Base-by-base conservation (phyloP, 106 monocot species). In the Apostasia ramifera region DNA sequence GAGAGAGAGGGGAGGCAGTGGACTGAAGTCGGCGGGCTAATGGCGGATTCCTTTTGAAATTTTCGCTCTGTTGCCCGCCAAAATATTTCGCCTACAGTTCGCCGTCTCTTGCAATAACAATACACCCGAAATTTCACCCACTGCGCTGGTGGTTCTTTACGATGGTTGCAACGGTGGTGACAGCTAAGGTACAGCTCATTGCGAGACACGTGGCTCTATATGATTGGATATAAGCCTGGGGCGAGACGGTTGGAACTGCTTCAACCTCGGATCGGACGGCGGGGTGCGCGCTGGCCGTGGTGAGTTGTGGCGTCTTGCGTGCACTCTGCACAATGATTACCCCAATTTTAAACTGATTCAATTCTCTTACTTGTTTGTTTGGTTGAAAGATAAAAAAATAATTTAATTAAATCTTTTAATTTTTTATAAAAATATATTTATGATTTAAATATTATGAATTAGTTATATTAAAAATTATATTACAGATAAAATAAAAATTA, bases 11-110 rank as follows among this genome's bases (percentile, higher is more conserved):
- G 61, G 15, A 40, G 40, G 62, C 44, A 13, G 44, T n/a, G 62
- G 41, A 62, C 40, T 62, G 62, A 8, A 62, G 45, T 62, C 44
- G 62, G 62, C 62, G 62, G 62, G 62, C 43, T 4, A 62, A 62
- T 62, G 62, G 44, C 4, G 61, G 38, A 43, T 3, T 12, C 13
- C 39, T 2, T 62, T 62, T 12, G 9, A 62, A 62, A 44, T 44
- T 12, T 44, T 44, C 43, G 12, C 44, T 0, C 44, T 44, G 3
- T 45, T 44, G 62, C 44, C 62, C 62, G 62, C 62, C 62, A 62
- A 62, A 62, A 62, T 11, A 11, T 62, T 62, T 62, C 62, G 62
- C 6, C 2, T 44, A 3, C 62, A 62, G 62, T 62, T 13, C 45
- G 43, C 12, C 6, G 13, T 13, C 1, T 13, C n/a, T 12, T 45